These are phyloP conservation scores for Mucor sp. DNA, from an alignment of 371 early-diverging fungal species.

Conservation along the genomic window DNA sequence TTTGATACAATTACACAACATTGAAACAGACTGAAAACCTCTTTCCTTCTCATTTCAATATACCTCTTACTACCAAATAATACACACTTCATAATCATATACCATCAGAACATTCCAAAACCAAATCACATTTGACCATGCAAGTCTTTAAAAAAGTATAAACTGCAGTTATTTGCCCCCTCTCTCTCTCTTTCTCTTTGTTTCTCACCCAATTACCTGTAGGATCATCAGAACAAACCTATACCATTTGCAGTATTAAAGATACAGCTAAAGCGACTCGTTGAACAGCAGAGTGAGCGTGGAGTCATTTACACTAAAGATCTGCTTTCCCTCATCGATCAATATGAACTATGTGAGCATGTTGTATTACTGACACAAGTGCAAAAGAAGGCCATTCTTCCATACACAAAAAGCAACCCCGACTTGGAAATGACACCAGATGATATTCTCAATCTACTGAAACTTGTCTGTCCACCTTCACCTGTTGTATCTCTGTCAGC, in stretches of 20 bases:
- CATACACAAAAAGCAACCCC: conserved; percentile 40
- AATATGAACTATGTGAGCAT: conserved; percentile 40
- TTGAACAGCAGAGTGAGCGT: conserved; percentile 22
- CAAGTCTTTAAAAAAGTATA: conserved; percentile 3
- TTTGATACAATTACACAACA: not conserved
- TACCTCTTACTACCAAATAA: not conserved
- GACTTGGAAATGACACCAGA: conserved; percentile 56
- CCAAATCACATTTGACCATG: not conserved
- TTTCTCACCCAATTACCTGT: not conserved
- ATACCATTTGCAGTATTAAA: conserved; percentile 46
- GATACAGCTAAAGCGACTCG: conserved; percentile 41
- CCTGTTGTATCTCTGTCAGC: conserved; percentile 26
- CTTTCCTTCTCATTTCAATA: not conserved
- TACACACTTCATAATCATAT: not conserved
- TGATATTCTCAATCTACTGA: conserved; percentile 47
- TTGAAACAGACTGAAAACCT: not conserved
- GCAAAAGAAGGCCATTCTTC: conserved; percentile 49
- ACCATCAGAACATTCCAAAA: not conserved
- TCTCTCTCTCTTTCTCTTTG: not conserved
- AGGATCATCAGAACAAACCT: conserved; percentile 12
- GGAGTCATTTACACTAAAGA: conserved; percentile 50
- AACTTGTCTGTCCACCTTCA: conserved; percentile 35
- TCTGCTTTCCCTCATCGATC: conserved; percentile 36
- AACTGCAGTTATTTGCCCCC: not conserved
- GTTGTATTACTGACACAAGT: conserved; percentile 36